Conservation (phyloP, 371 early-diverging fungal species). For the Mucor piriformis region DNA sequence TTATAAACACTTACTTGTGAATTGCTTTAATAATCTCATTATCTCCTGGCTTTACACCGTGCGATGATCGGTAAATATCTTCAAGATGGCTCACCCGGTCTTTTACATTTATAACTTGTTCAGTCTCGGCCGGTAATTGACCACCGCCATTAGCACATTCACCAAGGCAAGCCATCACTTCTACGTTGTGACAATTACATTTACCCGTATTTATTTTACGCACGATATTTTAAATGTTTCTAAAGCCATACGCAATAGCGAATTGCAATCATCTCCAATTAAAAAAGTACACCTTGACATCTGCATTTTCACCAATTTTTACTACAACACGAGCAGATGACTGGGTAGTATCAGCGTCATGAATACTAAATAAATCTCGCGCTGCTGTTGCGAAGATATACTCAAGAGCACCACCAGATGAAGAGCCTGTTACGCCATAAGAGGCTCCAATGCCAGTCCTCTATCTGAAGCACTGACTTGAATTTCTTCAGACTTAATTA, state of each 20-base stretch:
- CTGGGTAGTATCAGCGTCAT: constrained; percentile 32
- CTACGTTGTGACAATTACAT: constrained; percentile 84
- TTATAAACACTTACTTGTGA: constrained; percentile 68
- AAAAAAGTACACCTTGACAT: constrained; percentile 75
- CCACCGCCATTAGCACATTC: constrained; percentile 94
- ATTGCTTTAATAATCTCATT: constrained; percentile 57
- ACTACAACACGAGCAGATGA: constrained; percentile 42
- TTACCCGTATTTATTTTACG: constrained; percentile 79
- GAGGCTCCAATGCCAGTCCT: constrained; percentile 46
- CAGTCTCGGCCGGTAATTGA: constrained; percentile 54
- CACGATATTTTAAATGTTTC: constrained; percentile 95
- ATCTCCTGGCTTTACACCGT: constrained; percentile 56
- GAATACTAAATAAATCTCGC: constrained; percentile 70
- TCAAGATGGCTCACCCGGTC: constrained; percentile 66
- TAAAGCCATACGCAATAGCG: constrained; percentile 92
- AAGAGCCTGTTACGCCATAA: constrained; percentile 74
- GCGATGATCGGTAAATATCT: constrained; percentile 54
- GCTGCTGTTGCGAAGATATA: constrained; percentile 86
- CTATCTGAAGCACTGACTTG: too few species aligned
- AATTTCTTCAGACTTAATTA: too few species aligned
- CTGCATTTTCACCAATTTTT: constrained; percentile 79
- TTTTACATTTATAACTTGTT: constrained; percentile 55
- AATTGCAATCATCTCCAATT: constrained; percentile 60
- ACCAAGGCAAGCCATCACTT: constrained; percentile 97
- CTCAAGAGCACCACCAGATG: constrained; percentile 91